Base-by-base conservation (phyloP, 169 alveolate species). In the Plasmodium malariae region DNA sequence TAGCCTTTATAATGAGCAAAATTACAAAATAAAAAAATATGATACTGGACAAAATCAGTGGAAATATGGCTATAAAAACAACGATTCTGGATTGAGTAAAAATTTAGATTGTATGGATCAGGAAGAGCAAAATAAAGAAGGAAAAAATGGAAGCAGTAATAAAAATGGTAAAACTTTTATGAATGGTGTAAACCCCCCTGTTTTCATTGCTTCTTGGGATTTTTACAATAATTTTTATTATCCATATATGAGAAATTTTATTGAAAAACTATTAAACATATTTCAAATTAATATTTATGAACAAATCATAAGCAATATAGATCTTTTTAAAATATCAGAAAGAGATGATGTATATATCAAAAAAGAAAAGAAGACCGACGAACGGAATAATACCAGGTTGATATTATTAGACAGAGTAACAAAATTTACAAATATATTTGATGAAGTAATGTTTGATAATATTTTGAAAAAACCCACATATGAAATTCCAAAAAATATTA, bases 321-420 rank as follows among this genome's bases (percentile, higher is more conserved):
- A 86, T 70, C n/a, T 86, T 19, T 86, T 36, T 63, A 37, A 86
- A 69, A 86, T 86, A 55, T 69, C 92, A 7, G 87, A 86, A 12
- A 28, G 55, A 49, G 54, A 0, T 2, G n/a, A 76, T 11, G 36
- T 24, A 17, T 76, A 76, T 76, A 28, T 76, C 11, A n/a, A n/a
- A n/a, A 63, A 76, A 5, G 88, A 40, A 14, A 24, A 59, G 24
- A 51, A 43, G 43, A 19, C 12, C 30, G 34, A 80, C 24, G 11
- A 21, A 40, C 14, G 11, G 62, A 48, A 21, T 12, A 48, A 59
- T 21, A 45, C 43, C 1, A 57, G 92, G 26, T 34, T 86, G 36
- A 57, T 86, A 43, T 26, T 69, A 12, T 19, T 86, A 19, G 87
- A 86, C 34, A 86, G 43, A 63, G 49, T 70, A 19, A 86, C 49